These are phyloP conservation scores for Hypoxylon sp. DNA, from an alignment of 2,329 filamentous ascomycete genomes.

Conservation along the genomic window DNA sequence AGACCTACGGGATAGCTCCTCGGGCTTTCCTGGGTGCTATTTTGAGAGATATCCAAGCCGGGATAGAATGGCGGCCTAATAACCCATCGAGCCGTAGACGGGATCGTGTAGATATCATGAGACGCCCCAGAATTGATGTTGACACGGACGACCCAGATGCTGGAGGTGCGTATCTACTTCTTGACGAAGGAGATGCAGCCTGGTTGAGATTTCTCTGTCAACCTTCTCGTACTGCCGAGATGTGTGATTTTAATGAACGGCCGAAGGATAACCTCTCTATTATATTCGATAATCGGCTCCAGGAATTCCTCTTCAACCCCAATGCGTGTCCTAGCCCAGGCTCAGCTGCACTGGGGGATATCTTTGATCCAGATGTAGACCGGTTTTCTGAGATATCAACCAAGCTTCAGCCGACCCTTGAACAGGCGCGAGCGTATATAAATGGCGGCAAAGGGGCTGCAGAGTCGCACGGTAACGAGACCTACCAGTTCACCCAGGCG, in stretches of 20 bases:
- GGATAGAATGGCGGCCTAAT: conserved; percentile 10
- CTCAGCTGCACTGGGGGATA: conserved; percentile 7
- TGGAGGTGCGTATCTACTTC: conserved; percentile 7
- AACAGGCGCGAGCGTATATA: conserved; percentile 47
- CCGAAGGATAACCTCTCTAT: conserved; percentile 49
- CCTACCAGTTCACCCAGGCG: conserved; percentile 51
- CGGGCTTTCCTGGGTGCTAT: conserved; percentile 50
- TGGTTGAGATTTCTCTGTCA: conserved; percentile 52
- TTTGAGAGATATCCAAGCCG: conserved; percentile 50
- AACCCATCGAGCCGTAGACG: background rate
- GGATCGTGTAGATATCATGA: conserved; percentile 44
- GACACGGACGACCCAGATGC: background rate
- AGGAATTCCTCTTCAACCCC: conserved; percentile 47
- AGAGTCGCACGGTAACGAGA: conserved; percentile 47
- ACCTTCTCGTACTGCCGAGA: conserved; percentile 50
- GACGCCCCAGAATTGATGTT: conserved; percentile 30
- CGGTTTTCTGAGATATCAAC: conserved; percentile 29
- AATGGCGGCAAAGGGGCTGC: conserved; percentile 47
- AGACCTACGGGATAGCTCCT: conserved; percentile 46
- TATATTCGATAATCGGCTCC: conserved; percentile 52
- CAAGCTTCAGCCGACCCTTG: conserved; percentile 36
- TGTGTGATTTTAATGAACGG: conserved; percentile 49
- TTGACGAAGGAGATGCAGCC: conserved; percentile 49
- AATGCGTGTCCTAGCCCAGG: conserved; percentile 27
- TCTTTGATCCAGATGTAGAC: background rate